These are phyloP conservation scores for Melanomma pulvis-pyrius DNA, from an alignment of 495 filamentous ascomycete species.

Conservation along the genomic window DNA sequence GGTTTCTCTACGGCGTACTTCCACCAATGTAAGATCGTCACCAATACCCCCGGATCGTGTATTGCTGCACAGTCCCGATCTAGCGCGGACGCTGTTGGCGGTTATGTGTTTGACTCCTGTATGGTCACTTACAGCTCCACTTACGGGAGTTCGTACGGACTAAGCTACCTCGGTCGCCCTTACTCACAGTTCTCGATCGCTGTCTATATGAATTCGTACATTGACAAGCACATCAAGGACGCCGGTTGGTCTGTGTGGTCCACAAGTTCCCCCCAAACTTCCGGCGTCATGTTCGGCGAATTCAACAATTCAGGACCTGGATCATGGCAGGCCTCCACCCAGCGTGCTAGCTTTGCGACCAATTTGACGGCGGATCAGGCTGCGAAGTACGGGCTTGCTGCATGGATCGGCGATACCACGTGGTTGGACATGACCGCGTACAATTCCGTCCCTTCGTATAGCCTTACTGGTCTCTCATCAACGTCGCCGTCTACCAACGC, in stretches of 20 bases:
- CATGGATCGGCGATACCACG: conserved; percentile 26
- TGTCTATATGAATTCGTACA: conserved; percentile 32
- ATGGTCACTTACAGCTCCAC: conserved; percentile 16
- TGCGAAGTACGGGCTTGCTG: conserved; percentile 2
- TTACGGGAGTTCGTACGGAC: conserved; percentile 16
- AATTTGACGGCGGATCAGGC: conserved; percentile 25
- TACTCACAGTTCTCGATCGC: conserved; percentile 26
- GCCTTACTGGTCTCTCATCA: conserved; percentile 1
- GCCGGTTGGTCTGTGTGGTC: conserved; percentile 33
- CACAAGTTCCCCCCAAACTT: conserved; percentile 14
- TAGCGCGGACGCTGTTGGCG: neutral
- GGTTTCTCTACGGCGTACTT: conserved; percentile 34
- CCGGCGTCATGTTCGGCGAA: conserved; percentile 12
- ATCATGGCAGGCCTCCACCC: conserved; percentile 18
- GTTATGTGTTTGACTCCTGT: conserved; percentile 32
- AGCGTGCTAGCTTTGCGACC: conserved; percentile 24
- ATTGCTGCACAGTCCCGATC: conserved; percentile 25
- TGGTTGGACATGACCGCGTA: conserved; percentile 30
- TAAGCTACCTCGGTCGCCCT: conserved; percentile 31
- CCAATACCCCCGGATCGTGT: conserved; percentile 27
- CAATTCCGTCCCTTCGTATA: conserved; percentile 23
- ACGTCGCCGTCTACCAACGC: neutral
- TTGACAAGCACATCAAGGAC: conserved; percentile 28
- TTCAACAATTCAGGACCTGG: conserved; percentile 34
- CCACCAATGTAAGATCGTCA: conserved; percentile 28